Evolutionary conservation across 805 yeast species (phyloP).

Genomic region (Candida caryicola): DNA sequence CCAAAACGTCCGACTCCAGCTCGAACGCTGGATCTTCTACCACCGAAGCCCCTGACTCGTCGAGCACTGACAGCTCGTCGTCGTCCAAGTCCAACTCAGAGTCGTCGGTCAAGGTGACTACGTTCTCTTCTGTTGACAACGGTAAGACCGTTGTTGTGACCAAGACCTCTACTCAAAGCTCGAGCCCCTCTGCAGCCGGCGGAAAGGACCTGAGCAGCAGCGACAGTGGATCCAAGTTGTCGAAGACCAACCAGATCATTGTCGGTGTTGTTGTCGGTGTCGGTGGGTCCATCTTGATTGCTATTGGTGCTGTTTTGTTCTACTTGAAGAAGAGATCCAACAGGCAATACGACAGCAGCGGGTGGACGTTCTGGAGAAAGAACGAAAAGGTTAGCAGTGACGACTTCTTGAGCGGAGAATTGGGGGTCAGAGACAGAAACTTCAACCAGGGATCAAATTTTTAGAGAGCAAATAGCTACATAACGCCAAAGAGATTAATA

Average conservation of each 20-base stretch:
- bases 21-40: neutral
- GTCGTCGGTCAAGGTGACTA: constrained; percentile 17
- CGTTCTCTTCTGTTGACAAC: constrained; percentile 31
- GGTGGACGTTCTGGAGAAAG: constrained; percentile 51
- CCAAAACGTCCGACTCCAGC: neutral
- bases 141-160: constrained; percentile 42
- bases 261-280: constrained; percentile 49
- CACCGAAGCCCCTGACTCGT: neutral
- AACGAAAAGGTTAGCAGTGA: constrained; percentile 41
- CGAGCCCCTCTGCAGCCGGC: constrained; percentile 25
- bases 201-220: constrained; percentile 10
- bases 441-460: constrained; percentile 47
- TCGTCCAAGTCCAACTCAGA: constrained; percentile 1
- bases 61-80: neutral
- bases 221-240: constrained; percentile 32
- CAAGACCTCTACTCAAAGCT: constrained; percentile 30
- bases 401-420: constrained; percentile 43
- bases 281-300: constrained; percentile 41
- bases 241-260: constrained; percentile 41
- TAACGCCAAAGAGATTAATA: neutral
- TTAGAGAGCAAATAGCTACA: constrained; percentile 11
- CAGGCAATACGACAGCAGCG: constrained; percentile 25
- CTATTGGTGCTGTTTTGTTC: constrained; percentile 32
- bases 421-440: constrained; percentile 47
- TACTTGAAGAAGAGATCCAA: constrained; percentile 34